Evolutionary conservation across 2,329 filamentous ascomycete species (phyloP).

Genomic region (Triangularia setosa): DNA sequence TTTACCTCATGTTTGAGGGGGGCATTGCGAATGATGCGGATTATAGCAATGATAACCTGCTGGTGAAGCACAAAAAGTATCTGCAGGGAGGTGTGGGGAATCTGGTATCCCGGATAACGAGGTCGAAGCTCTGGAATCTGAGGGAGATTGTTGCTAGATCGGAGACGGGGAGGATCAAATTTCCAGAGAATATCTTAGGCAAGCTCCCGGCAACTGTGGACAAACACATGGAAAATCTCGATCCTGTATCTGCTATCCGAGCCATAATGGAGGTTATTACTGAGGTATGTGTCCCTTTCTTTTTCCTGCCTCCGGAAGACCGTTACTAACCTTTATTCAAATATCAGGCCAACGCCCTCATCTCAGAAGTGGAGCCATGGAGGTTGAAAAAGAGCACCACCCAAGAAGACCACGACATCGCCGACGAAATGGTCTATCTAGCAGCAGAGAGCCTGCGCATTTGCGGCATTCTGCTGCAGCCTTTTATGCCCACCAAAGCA

Average conservation of each 20-base stretch:
- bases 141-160: constrained; percentile 47
- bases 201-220: constrained; percentile 33
- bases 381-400: constrained; percentile 38
- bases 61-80: constrained; percentile 72
- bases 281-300: constrained; percentile 45
- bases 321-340: neutral
- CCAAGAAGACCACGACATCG: constrained; percentile 34
- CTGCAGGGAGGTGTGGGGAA: constrained; percentile 79
- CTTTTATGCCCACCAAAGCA: constrained; percentile 82
- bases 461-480: constrained; percentile 78
- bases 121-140: constrained; percentile 66
- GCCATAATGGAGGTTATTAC: constrained; percentile 59
- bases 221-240: constrained; percentile 57
- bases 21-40: constrained; percentile 73
- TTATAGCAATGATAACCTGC: constrained; percentile 77
- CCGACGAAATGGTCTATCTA: constrained; percentile 64
- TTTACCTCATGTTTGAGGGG: constrained; percentile 79
- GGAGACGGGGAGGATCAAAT: neutral
- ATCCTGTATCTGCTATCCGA: constrained; percentile 63
- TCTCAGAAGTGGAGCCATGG: constrained; percentile 69
- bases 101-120: constrained; percentile 65
- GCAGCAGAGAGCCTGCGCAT: constrained; percentile 74
- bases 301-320: neutral
- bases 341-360: constrained; percentile 60
- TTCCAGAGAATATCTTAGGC: constrained; percentile 25